These are phyloP conservation scores for Haemoproteus tartakovskyi DNA, from an alignment of 169 alveolate genomes.

Conservation along the genomic window DNA sequence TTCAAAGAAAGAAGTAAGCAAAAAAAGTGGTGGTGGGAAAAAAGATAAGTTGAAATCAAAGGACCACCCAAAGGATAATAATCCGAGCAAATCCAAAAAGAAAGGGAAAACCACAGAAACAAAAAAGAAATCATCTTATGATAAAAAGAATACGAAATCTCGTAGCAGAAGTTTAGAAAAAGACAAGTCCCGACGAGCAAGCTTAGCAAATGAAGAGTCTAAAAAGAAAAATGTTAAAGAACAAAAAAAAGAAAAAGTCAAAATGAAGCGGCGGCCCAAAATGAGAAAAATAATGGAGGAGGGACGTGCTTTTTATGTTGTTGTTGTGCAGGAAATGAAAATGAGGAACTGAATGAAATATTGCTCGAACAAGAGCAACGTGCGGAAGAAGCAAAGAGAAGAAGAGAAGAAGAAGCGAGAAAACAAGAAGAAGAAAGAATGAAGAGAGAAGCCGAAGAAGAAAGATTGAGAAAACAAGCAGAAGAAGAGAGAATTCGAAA, in stretches of 20 bases:
- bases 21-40: too few species aligned
- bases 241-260: neutral
- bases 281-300: neutral
- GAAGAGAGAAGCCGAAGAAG: neutral
- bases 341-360: conserved; percentile 9
- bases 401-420: conserved; percentile 1
- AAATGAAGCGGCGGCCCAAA: neutral
- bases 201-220: too few species aligned
- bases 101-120: too few species aligned
- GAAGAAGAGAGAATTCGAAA: conserved; percentile 4
- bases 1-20: too few species aligned
- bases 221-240: too few species aligned
- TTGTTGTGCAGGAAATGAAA: conserved; percentile 55
- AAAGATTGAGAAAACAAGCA: conserved; percentile 2
- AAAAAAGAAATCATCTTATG: too few species aligned
- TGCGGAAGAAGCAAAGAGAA: neutral
- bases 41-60: too few species aligned
- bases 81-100: too few species aligned
- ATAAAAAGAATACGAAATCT: too few species aligned
- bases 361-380: conserved; percentile 2
- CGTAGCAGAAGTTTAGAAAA: too few species aligned
- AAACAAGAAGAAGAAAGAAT: neutral
- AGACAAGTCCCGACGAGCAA: too few species aligned
- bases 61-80: too few species aligned
- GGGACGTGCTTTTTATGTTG: conserved; percentile 5